Base-by-base conservation (phyloP, 805 yeast species). In the Nakazawaea wickerhamii region DNA sequence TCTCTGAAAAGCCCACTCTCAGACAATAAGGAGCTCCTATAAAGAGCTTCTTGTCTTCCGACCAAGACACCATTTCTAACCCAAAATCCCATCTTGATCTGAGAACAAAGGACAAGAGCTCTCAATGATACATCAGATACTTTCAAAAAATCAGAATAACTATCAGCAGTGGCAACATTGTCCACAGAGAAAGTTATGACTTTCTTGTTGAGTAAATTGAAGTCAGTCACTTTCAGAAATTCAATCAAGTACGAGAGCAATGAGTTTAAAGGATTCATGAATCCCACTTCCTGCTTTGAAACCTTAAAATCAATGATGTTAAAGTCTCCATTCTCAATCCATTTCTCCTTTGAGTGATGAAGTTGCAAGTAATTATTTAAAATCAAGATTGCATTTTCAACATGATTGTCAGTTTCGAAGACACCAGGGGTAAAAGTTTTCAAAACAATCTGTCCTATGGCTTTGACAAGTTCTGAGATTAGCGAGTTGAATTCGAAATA, bases 81-180 rank as follows among this genome's bases (percentile, higher is more conserved):
- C 93, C 93, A 84, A 47, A 75, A 77, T 1, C 84, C 84, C 1
- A 74, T 63, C 26, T 71, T 71, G 3, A 81, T 74, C 52, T 84
- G 91, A 3, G 80, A 61, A 15, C 75, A 70, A 23, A 82, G 61
- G 1, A 81, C 88, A 25, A 79, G 63, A 13, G 81, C 71, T 55
- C 84, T 69, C 38, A 84, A 56, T 0, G 83, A 70, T 40, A 71
- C 65, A 55, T 81, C 88, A 0, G 84, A 67, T 14, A 79, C 65
- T 3, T 57, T 57, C 41, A 73, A 50, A 45, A 74, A 68, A 36
- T 74, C 75, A 9, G 55, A 42, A 3, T 26, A 8, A 8, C 44
- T 43, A 4, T 41, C 49, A 3, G 26, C 22, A 10, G 53, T 33
- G 0, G 40, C 42, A 30, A 31, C 28, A 4, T 14, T 21, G 2